These are phyloP conservation scores for Euphorbia pulcherrima DNA, from an alignment of 345 rosid species.

Conservation along the genomic window DNA sequence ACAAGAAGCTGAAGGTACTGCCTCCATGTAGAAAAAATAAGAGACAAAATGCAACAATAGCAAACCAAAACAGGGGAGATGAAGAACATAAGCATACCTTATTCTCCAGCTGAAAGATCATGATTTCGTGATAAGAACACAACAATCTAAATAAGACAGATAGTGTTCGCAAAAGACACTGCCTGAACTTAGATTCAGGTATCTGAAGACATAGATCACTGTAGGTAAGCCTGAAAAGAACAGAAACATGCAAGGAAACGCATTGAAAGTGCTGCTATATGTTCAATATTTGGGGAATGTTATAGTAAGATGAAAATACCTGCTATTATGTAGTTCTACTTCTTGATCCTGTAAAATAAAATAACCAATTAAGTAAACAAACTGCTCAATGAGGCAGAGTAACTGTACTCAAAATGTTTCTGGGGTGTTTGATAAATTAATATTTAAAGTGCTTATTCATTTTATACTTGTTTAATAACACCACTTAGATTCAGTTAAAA, in stretches of 20 bases:
- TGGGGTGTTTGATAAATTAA: no score
- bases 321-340: constrained; percentile 52
- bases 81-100: constrained; percentile 43
- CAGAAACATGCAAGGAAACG: constrained; percentile 21
- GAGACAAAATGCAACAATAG: neutral
- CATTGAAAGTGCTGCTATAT: neutral
- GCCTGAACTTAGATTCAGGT: constrained; percentile 94
- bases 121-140: constrained; percentile 83
- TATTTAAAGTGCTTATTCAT: no score
- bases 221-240: constrained; percentile 81
- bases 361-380: constrained; percentile 10
- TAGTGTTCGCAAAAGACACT: constrained; percentile 78
- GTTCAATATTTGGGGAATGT: constrained; percentile 6
- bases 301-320: constrained; percentile 46
- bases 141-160: constrained; percentile 77
- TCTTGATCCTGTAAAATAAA: constrained; percentile 66
- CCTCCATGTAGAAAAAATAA: neutral
- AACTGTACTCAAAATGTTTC: neutral
- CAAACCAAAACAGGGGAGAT: constrained; percentile 4
- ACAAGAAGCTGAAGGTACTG: neutral
- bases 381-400: neutral
- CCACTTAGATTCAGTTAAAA: no score
- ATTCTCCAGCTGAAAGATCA: constrained; percentile 64
- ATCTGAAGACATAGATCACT: constrained; percentile 94
- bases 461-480: no score